These are phyloP conservation scores for Psidium friedrichsthalianum DNA, from an alignment of 345 rosid species.

Conservation along the genomic window DNA sequence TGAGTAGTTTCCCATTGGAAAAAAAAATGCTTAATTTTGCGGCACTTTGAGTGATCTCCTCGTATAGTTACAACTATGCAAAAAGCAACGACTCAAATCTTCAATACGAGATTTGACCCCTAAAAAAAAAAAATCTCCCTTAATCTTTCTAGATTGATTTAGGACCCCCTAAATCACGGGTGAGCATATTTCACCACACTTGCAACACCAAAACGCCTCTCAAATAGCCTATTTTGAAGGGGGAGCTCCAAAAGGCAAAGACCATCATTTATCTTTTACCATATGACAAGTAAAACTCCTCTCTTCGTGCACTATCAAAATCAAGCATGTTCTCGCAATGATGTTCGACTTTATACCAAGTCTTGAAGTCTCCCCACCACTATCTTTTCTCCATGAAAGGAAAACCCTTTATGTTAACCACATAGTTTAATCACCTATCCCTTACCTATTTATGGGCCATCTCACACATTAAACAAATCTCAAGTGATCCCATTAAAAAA, in stretches of 20 bases:
- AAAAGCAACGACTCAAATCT: not conserved
- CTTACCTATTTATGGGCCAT: slow-evolving; percentile 27
- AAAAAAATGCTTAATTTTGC: not conserved
- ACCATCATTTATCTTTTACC: not conserved
- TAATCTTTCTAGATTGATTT: not conserved
- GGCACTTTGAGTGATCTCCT: not conserved
- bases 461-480: not conserved
- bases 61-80: not conserved
- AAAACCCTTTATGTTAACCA: not conserved
- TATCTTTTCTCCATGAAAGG: not conserved
- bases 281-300: not conserved
- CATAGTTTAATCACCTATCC: not conserved
- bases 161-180: not conserved
- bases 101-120: not conserved
- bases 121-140: no score
- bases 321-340: not conserved
- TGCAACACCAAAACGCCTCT: not conserved
- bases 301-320: not conserved
- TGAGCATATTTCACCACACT: not conserved
- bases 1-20: not conserved
- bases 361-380: not conserved
- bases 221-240: not conserved
- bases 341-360: not conserved
- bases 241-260: not conserved
- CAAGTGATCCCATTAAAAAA: slow-evolving; percentile 8